Percentiles rank a stretch among this genome's conserved stretches.
phyloP scores from a whole-genome alignment of 179 eudicot genomes.

The Camellia oleifera region DNA sequence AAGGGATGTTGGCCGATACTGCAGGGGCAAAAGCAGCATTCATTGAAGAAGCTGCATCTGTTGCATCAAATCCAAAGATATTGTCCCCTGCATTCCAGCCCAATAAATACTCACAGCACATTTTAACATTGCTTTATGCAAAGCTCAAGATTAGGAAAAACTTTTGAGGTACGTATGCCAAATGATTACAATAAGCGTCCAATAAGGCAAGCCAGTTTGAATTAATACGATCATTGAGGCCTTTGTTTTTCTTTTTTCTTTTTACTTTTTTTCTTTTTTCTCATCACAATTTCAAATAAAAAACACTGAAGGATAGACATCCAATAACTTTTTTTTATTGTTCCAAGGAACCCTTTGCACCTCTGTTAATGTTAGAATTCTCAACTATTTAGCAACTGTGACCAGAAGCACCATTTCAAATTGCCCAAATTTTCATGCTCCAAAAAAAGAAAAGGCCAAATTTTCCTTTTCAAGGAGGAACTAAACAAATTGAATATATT shows the following conservation, averaged over 20 bases:
- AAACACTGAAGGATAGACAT: not conserved
- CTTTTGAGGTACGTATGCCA: not conserved
- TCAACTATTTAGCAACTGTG: not conserved
- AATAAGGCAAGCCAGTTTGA: too few relatives aligned
- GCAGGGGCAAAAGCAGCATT: conserved; percentile 83
- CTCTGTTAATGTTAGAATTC: not conserved
- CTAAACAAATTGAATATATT: not conserved
- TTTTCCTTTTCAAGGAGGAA: not conserved
- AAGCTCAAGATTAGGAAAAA: conserved; percentile 9
- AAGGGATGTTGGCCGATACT: conserved; percentile 59
- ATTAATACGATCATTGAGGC: too few relatives aligned
- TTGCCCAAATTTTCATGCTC: too few relatives aligned
- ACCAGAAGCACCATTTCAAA: too few relatives aligned
- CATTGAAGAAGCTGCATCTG: conserved; percentile 66
- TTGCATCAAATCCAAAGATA: conserved; percentile 67
- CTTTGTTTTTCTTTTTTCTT: not conserved
- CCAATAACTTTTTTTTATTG: not conserved
- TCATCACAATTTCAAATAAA: not conserved
- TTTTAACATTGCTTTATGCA: not conserved
- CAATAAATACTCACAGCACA: not conserved
- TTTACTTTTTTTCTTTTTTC: not conserved
- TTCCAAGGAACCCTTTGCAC: too few relatives aligned
- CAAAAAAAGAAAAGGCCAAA: not conserved
- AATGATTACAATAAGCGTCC: not conserved
- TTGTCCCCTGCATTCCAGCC: conserved; percentile 64